Evolutionary conservation across 2,329 filamentous ascomycete genomes (phyloP), one percentile per base, ranked within the genome.

Genomic region (Incumbomyces delicatus): DNA sequence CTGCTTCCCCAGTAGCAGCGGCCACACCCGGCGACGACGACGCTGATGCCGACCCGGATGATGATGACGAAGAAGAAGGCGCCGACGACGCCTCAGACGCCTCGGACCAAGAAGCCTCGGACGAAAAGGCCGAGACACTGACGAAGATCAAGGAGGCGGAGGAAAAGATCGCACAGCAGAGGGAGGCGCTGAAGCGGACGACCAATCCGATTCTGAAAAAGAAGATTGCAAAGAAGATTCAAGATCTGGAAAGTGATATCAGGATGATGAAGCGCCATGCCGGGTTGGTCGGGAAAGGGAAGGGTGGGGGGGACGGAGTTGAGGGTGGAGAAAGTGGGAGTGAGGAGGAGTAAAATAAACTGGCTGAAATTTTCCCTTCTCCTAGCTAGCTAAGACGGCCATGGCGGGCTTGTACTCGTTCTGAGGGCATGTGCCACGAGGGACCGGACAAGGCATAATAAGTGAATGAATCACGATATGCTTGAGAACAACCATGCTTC

Each of bases 141-240:
- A 34, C 42, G 17, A 63, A 69, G 47, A 67, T 71, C 47, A 61
- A 58, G 1, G 68, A 71, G 43, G 53, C 71, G 16, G 66, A 70
- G 42, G 60, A 60, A 2, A 71, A 71, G 57, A 63, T 71, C 52
- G 64, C 64, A 22, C 63, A 64, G 49, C 65, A 68, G 12, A 66
- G 68, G 32, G 66, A 69, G 34, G 59, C 65, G 42, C 53, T 71
- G 27, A 67, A 49, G 33, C 47, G 48, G 44, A 52, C 50, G 3
- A 43, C 42, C 20, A 55, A 53, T 36, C 46, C 40, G 3, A 53
- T 56, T 18, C 38, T 57, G 41, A 53, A 68, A 56, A 64, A 65
- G 52, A 68, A 69, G 47, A 50, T 71, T 38, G 62, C 63, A 18
- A 53, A 68, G 42, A 71, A 69, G 57, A 70, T 58, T n/a, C 48